Evolutionary conservation across 805 yeast species (phyloP).

Genomic region (Candida ovalis): DNA sequence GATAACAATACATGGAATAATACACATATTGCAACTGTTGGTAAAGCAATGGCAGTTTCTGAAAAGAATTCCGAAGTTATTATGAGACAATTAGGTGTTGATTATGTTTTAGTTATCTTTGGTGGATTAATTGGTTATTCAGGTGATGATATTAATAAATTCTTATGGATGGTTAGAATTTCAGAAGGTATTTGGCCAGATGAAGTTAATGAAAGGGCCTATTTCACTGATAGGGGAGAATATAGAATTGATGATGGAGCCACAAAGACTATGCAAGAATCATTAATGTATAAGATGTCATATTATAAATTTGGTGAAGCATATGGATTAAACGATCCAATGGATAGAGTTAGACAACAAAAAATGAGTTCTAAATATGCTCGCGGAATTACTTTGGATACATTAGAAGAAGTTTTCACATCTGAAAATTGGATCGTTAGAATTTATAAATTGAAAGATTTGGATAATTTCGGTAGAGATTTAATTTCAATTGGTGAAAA

Average conservation of each 20-base stretch:
- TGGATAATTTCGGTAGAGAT: conserved; percentile 83
- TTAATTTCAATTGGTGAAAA: conserved; percentile 53
- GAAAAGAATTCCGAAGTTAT: conserved; percentile 89
- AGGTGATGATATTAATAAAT: conserved; percentile 96
- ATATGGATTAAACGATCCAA: conserved; percentile 55
- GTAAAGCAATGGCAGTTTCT: conserved; percentile 91
- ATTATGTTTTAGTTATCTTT: conserved; percentile 86
- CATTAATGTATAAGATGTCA: conserved; percentile 92
- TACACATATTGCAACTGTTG: conserved; percentile 98
- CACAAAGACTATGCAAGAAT: conserved; percentile 78
- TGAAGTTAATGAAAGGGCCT: conserved; percentile 83
- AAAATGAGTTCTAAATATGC: conserved; percentile 31
- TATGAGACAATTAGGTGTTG: conserved; percentile 88
- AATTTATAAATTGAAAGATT: conserved; percentile 85
- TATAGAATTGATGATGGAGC: conserved; percentile 83
- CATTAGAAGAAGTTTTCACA: conserved; percentile 91
- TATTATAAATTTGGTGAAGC: conserved; percentile 81
- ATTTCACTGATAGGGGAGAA: conserved; percentile 81
- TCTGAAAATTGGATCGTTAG: conserved; percentile 96
- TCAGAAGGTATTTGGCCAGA: conserved; percentile 99
- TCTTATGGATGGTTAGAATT: conserved; percentile 97
- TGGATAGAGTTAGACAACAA: conserved; percentile 89
- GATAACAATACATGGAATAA: conserved; percentile 99
- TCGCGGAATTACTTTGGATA: conserved; percentile 54
- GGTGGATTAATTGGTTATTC: conserved; percentile 93